phyloP scores from a whole-genome alignment of 352 stramenopile genomes.

The Blastocystis sp. region DNA sequence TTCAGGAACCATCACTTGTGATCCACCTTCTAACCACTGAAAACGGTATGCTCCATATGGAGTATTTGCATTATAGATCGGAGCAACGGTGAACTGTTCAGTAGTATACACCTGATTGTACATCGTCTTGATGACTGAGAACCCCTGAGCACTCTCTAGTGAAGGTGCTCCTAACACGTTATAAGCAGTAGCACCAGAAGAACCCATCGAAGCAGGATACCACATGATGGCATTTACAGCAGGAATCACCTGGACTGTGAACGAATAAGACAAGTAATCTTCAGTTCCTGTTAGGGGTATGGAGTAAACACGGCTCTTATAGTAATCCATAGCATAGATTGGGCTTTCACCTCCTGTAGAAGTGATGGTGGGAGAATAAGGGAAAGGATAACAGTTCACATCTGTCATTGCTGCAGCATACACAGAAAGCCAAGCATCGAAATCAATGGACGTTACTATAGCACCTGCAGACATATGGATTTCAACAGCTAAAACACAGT shows the following conservation, averaged over 20 bases:
- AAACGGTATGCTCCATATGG: not conserved
- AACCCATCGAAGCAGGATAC: not conserved
- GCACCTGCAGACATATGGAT: not conserved
- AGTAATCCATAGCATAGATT: not conserved
- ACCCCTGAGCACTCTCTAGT: not conserved
- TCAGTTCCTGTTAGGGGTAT: not conserved
- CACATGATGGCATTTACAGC: not conserved
- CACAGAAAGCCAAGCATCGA: slow-evolving; percentile 6
- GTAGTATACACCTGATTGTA: not conserved
- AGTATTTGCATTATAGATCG: not conserved
- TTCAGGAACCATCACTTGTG: not conserved
- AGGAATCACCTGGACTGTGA: not conserved
- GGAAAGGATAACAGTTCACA: slow-evolving; percentile 1
- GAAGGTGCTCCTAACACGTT: not conserved
- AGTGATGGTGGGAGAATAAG: not conserved
- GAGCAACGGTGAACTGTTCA: not conserved
- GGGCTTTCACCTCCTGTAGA: not conserved
- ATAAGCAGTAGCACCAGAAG: not conserved
- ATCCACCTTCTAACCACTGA: not conserved
- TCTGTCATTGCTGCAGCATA: not conserved
- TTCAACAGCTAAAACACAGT: slow-evolving; percentile 12
- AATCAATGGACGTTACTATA: not conserved
- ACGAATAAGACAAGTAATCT: not conserved
- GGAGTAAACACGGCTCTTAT: not conserved
- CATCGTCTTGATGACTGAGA: not conserved